Evolutionary conservation across 257 asterid species (phyloP), one percentile per base, ranked within the genome.

Genomic region (Solanum piurae): DNA sequence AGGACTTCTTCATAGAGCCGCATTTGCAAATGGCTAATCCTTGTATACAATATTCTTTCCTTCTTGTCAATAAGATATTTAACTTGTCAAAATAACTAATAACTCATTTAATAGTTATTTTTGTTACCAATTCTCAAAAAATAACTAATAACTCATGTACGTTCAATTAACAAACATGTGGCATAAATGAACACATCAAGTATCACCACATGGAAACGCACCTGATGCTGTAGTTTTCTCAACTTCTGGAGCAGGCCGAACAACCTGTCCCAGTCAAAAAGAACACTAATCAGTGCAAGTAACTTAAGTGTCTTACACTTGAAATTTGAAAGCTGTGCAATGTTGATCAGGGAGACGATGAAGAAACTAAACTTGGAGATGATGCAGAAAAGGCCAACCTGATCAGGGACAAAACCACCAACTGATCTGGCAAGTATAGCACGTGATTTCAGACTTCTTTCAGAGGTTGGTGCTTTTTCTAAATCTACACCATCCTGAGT

Each of bases 331-430:
- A 86, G 60, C 74, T n/a, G 69, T 49, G 68, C 18, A 16, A 80
- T 80, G 44, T 80, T 58, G 36, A 80, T 46, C 69, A 46, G 42
- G 69, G 27, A 80, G 42, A 46, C 4, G n/a, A 29, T 16, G 42
- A 80, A 10, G 64, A 85, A 27, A 38, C 29, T 33, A 85, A 38
- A 33, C 87, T 64, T 38, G 62, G 75, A 85, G 29, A 85, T 27
- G 52, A 37, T 37, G 77, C 58, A 66, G 27, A 84, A 52, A 36
- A 20, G 86, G 29, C 91, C 90, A 89, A 96, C 99, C 89, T 94
- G 98, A 86, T 95, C 99, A 7, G 98, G 94, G 88, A 91, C 94
- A 91, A 94, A 88, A 86, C 99, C 99, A 94, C 94, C 96, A 75
- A 80, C 94, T 60, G 91, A 96, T 69, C 99, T 93, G 18, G 92